phyloP scores from a whole-genome alignment of 1,139 yeast species.

The Protomyces gravidus region DNA sequence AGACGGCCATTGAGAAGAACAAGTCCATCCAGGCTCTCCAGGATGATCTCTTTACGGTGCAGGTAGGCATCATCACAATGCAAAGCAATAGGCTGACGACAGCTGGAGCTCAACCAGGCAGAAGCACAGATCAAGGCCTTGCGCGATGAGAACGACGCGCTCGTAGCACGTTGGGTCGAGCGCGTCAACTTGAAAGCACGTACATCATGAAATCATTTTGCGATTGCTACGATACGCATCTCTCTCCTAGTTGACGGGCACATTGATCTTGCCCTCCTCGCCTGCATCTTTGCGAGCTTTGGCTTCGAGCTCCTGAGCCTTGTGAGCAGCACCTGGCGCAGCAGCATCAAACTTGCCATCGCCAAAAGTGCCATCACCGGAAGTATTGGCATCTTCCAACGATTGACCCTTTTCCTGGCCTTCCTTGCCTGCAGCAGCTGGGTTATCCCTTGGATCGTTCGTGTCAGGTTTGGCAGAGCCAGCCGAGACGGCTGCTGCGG shows the following conservation, averaged over 20 bases:
- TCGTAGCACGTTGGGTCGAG: slow-evolving; percentile 13
- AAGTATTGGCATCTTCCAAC: slow-evolving; percentile 19
- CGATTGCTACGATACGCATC: background rate
- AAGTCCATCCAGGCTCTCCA: slow-evolving; percentile 6
- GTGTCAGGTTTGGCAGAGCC: slow-evolving; percentile 20
- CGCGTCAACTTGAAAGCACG: slow-evolving; percentile 15
- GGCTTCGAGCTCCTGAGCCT: slow-evolving; percentile 19
- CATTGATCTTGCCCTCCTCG: slow-evolving; percentile 24
- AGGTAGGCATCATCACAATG: too few relatives aligned
- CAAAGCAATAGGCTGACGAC: too few relatives aligned
- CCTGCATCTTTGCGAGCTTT: slow-evolving; percentile 20
- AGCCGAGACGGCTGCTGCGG: slow-evolving; percentile 16
- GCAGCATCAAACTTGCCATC: slow-evolving; percentile 27
- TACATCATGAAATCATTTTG: background rate
- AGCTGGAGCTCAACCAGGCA: slow-evolving; percentile 2
- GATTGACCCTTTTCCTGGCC: background rate
- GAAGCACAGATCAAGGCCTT: background rate
- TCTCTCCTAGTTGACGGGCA: slow-evolving; percentile 1
- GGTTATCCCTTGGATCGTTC: slow-evolving; percentile 10
- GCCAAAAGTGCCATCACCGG: slow-evolving; percentile 26
- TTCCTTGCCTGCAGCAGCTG: slow-evolving; percentile 2
- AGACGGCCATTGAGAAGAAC: slow-evolving; percentile 7
- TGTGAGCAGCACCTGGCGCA: slow-evolving; percentile 25
- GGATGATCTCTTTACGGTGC: slow-evolving; percentile 12
- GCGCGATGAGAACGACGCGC: slow-evolving; percentile 4